Base-by-base conservation (phyloP, 1,139 yeast species). In the Geotrichum reessii region DNA sequence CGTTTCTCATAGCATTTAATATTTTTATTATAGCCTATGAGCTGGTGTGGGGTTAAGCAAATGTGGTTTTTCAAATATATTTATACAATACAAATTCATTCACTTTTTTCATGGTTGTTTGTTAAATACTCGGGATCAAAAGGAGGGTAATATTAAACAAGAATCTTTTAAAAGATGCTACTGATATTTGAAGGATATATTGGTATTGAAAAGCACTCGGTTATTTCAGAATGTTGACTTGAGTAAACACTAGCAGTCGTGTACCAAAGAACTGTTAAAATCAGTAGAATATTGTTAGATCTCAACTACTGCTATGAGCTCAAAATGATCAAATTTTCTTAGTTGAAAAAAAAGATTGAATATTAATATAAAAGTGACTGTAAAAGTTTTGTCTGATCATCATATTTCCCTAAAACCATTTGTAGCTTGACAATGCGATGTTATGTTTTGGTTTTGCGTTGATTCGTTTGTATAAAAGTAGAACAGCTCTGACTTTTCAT, bases 1-100 rank as follows among this genome's bases (percentile, higher is more conserved):
- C 89, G 44, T 92, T 95, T 21, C 76, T 88, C 64, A 87, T 88
- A 59, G 82, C 81, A 21, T 77, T 86, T 52, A 88, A 88, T 68
- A 73, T 84, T 8, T 62, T 84, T 49, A 87, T 88, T 48, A 86
- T 88, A 58, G 63, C 84, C 27, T 88, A 88, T 74, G 93, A 87
- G 71, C 72, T 88, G 66, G 71, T 87, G n/a, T 74, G 87, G 63
- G 96, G 96, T 57, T 87, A 69, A 58, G 8, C 19, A 19, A 37
- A n/a, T 17, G 44, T n/a, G 19, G 21, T 37, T 37, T n/a, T 37
- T 37, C n/a, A 37, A 37, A n/a, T 17, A 37, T 37, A 37, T 9
- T 37, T 19, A 14, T 37, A 37, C 44, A 37, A 37, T 37, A 37
- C 44, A 37, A n/a, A 5, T 37, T 37, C 21, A 37, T 25, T 25